Conservation (phyloP, 306 rosid genomes). For the Ochetophila trinervis region DNA sequence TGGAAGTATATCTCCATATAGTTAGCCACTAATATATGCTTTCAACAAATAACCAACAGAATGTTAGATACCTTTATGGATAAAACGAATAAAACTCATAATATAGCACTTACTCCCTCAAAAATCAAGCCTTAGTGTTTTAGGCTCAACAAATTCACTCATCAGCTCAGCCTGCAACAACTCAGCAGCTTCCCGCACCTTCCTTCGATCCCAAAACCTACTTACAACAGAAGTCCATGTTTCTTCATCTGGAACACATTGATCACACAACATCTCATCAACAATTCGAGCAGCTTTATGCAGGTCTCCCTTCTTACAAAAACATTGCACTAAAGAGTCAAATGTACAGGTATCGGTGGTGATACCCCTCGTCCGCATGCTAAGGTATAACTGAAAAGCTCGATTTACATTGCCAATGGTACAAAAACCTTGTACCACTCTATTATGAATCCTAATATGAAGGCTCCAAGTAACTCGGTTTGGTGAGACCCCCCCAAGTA, state of each 20-base stretch:
- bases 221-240: conserved; percentile 57
- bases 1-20: too few relatives aligned
- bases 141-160: conserved; percentile 16
- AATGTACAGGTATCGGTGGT: conserved; percentile 50
- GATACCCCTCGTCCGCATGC: conserved; percentile 74
- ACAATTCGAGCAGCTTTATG: conserved; percentile 65
- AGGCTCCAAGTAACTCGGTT: conserved; percentile 72
- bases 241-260: conserved; percentile 63
- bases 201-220: conserved; percentile 67
- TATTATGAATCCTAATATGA: conserved; percentile 67
- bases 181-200: conserved; percentile 63
- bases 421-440: conserved; percentile 72
- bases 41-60: not conserved
- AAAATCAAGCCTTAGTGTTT: not conserved
- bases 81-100: not conserved
- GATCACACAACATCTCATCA: conserved; percentile 77
- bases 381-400: conserved; percentile 75
- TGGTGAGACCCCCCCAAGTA: conserved; percentile 58
- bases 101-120: not conserved
- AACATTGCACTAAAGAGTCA: conserved; percentile 45
- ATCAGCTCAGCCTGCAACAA: conserved; percentile 49
- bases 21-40: not conserved
- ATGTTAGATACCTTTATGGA: too few relatives aligned
- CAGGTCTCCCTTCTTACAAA: conserved; percentile 63
- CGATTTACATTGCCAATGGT: conserved; percentile 36